These are phyloP conservation scores for Penicillium sp. DNA, from an alignment of 2,329 filamentous ascomycete species.

Conservation along the genomic window DNA sequence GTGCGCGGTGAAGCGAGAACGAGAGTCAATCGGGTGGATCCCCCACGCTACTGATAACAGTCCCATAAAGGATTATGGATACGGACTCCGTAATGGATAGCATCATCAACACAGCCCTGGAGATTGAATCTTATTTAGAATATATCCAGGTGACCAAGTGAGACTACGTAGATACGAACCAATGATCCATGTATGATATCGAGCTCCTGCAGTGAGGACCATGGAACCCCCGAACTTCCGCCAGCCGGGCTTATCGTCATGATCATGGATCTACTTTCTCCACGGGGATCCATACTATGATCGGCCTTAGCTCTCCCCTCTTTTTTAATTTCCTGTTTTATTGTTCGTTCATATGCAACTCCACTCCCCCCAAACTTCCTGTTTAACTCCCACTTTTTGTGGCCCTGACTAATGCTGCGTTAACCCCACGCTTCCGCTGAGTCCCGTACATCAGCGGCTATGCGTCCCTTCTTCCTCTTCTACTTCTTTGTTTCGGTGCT, in stretches of 20 bases:
- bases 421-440: slow-evolving; percentile 12
- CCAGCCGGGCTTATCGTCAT: slow-evolving; percentile 15
- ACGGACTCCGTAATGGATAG: background rate
- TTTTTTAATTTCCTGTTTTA: slow-evolving; percentile 23
- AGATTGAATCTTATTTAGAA: too few species aligned
- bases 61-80: background rate
- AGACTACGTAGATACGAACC: background rate
- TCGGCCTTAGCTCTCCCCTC: slow-evolving; percentile 25
- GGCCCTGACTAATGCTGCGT: slow-evolving; percentile 20
- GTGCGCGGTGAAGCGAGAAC: background rate
- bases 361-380: slow-evolving; percentile 9
- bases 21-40: background rate
- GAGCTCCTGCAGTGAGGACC: background rate
- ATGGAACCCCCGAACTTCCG: slow-evolving; percentile 6
- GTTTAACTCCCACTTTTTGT: slow-evolving; percentile 7
- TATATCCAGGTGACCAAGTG: too few species aligned
- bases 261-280: slow-evolving; percentile 17
- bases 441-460: slow-evolving; percentile 8
- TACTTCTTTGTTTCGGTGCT: slow-evolving; percentile 15
- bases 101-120: too few species aligned
- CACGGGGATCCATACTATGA: slow-evolving; percentile 23
- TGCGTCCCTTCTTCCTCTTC: slow-evolving; percentile 13
- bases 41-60: background rate
- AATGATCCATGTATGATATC: background rate
- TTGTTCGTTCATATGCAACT: slow-evolving; percentile 12